Evolutionary conservation across 169 alveolate genomes (phyloP).

Genomic region (Eimeria falciformis): DNA sequence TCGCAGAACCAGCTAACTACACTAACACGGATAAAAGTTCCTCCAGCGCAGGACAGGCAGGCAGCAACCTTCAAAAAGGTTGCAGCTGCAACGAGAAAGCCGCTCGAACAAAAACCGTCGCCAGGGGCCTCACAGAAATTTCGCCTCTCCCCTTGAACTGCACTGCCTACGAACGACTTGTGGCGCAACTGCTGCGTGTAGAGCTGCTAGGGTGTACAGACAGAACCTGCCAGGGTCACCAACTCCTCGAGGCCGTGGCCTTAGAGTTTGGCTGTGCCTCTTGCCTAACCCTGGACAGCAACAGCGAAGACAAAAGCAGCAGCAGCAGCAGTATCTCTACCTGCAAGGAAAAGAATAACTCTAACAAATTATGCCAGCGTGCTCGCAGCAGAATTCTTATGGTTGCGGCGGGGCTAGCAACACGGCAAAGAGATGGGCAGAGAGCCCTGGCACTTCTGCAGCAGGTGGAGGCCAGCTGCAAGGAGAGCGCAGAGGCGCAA

Average conservation of each 20-base stretch:
- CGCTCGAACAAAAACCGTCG: not conserved
- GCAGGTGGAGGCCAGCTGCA: not conserved
- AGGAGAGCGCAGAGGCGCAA: conserved; percentile 4
- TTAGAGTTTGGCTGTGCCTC: not conserved
- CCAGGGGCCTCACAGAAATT: not conserved
- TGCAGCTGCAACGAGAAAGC: conserved; percentile 1
- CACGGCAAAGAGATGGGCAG: not conserved
- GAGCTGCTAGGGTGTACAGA: not conserved
- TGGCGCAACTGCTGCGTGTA: conserved; percentile 27
- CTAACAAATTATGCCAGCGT: not conserved
- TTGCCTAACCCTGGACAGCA: not conserved
- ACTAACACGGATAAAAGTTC: not conserved
- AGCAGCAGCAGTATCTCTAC: not conserved
- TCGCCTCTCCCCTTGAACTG: conserved; percentile 19
- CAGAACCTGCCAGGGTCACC: not conserved
- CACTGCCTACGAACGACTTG: conserved; percentile 2
- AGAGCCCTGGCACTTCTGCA: conserved; percentile 31
- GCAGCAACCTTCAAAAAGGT: not conserved
- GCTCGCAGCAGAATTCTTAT: not conserved
- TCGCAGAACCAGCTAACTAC: not conserved
- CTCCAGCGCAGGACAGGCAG: not conserved
- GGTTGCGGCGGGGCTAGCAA: conserved; percentile 13
- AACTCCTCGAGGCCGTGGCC: conserved; percentile 15
- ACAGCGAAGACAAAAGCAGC: not conserved
- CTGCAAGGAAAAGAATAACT: not conserved